phyloP scores from a whole-genome alignment of 1,139 yeast genomes.

The Saccharomyces hybrid region DNA sequence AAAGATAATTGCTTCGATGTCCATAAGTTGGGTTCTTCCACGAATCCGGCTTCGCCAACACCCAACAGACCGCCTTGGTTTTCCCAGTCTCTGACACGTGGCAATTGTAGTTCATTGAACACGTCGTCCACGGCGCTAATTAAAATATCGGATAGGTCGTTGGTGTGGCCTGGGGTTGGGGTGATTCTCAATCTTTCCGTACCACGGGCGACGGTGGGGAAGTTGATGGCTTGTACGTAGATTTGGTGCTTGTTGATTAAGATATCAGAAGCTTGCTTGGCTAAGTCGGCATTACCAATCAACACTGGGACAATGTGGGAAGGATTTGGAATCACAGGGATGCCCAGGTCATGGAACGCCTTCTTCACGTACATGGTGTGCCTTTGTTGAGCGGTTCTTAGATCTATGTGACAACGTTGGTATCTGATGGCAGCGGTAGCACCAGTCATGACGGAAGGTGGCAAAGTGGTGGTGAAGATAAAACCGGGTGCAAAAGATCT shows the following conservation, averaged over 20 bases:
- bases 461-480: slow-evolving; percentile 90
- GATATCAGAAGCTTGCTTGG: slow-evolving; percentile 84
- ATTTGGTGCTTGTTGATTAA: slow-evolving; percentile 76
- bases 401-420: slow-evolving; percentile 68
- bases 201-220: slow-evolving; percentile 96
- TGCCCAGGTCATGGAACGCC: slow-evolving; percentile 59
- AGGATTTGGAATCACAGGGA: slow-evolving; percentile 96
- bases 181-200: slow-evolving; percentile 93
- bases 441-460: slow-evolving; percentile 96
- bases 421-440: slow-evolving; percentile 79
- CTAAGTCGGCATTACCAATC: slow-evolving; percentile 89
- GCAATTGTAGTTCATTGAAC: slow-evolving; percentile 64
- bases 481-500: slow-evolving; percentile 97
- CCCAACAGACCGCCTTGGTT: slow-evolving; percentile 80
- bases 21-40: slow-evolving; percentile 58
- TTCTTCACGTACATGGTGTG: slow-evolving; percentile 81
- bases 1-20: slow-evolving; percentile 67
- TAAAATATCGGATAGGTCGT: slow-evolving; percentile 66
- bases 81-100: slow-evolving; percentile 74
- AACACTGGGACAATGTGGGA: slow-evolving; percentile 94
- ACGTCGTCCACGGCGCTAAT: slow-evolving; percentile 74
- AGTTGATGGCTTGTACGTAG: slow-evolving; percentile 95
- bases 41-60: slow-evolving; percentile 54
- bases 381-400: slow-evolving; percentile 76
- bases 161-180: slow-evolving; percentile 94